A percentile compares a stretch with the other conserved stretches of the same genome.
phyloP scores from a whole-genome alignment of 1,284 basidiomycete species.

The Melampsora larici-populina region DNA sequence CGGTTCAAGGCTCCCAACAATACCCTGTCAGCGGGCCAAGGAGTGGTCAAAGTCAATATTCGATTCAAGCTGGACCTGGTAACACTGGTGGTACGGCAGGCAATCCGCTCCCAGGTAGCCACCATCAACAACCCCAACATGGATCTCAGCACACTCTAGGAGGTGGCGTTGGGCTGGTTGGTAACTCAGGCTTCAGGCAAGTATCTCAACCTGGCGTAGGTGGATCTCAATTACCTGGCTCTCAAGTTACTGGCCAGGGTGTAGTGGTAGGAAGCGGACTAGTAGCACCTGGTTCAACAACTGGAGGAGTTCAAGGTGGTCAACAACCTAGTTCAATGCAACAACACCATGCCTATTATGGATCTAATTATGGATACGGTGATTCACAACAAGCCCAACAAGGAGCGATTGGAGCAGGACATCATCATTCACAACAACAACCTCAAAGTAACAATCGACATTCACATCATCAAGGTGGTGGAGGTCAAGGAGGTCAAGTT shows the following conservation, averaged over 20 bases:
- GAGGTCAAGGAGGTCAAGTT: neutral
- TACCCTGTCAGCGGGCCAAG: conserved; percentile 26
- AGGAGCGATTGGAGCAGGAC: conserved; percentile 8
- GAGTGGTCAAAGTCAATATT: conserved; percentile 39
- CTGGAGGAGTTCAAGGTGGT: conserved; percentile 7
- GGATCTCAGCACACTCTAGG: conserved; percentile 33
- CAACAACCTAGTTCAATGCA: conserved; percentile 38
- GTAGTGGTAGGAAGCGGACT: conserved; percentile 16
- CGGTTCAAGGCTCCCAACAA: conserved; percentile 40
- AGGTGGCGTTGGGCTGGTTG: conserved; percentile 20
- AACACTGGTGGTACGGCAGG: conserved; percentile 12
- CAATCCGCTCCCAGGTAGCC: conserved; percentile 22
- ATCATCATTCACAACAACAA: neutral
- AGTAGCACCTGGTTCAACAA: conserved; percentile 21
- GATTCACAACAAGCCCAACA: conserved; percentile 33
- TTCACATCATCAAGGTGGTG: conserved; percentile 12
- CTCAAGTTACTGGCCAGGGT: conserved; percentile 25
- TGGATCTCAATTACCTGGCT: conserved; percentile 25
- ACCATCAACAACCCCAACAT: conserved; percentile 36
- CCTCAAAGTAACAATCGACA: conserved; percentile 5
- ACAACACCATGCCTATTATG: conserved; percentile 40
- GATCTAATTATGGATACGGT: conserved; percentile 24
- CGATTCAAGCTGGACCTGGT: conserved; percentile 41
- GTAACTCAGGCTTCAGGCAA: conserved; percentile 36
- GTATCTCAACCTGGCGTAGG: conserved; percentile 31